These are phyloP conservation scores for Russula emetica DNA, from an alignment of 768 basidiomycete genomes.

Conservation along the genomic window DNA sequence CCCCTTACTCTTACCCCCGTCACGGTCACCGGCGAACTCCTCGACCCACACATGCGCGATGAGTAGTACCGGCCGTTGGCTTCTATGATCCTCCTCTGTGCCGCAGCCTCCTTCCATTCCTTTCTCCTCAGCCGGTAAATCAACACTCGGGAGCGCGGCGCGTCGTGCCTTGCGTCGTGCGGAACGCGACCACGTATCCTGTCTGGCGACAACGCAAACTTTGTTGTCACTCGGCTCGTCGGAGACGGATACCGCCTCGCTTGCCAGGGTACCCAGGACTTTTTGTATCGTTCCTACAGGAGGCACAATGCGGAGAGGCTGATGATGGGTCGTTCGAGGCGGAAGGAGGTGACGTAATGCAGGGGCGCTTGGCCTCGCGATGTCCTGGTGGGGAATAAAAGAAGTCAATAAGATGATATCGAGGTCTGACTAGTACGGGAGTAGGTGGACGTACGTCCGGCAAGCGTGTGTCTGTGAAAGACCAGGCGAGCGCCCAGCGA, in stretches of 20 bases:
- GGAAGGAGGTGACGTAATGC: constrained; percentile 54
- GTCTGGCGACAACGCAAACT: constrained; percentile 17
- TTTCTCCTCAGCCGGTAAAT: constrained; percentile 1
- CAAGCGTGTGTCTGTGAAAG: constrained; percentile 55
- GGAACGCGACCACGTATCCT: constrained; percentile 66
- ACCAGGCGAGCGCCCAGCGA: constrained; percentile 94
- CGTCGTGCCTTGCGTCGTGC: constrained; percentile 45
- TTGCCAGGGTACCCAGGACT: constrained; percentile 38
- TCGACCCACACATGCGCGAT: constrained; percentile 32
- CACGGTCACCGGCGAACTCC: neutral
- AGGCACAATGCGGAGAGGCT: constrained; percentile 33
- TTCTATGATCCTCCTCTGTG: neutral
- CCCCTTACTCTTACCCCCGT: neutral
- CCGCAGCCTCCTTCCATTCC: constrained; percentile 4
- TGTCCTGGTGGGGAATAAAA: constrained; percentile 33
- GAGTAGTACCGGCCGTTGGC: neutral
- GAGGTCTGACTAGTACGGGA: neutral
- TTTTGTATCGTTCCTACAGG: constrained; percentile 30
- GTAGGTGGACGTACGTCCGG: constrained; percentile 63
- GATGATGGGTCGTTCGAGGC: constrained; percentile 50
- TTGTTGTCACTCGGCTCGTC: neutral
- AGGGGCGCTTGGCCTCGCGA: constrained; percentile 40
- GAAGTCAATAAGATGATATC: constrained; percentile 35
- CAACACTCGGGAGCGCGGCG: neutral
- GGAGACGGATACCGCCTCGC: constrained; percentile 24